Conservation (phyloP, 2,329 filamentous ascomycete species). For the Fusarium marasasianum region DNA sequence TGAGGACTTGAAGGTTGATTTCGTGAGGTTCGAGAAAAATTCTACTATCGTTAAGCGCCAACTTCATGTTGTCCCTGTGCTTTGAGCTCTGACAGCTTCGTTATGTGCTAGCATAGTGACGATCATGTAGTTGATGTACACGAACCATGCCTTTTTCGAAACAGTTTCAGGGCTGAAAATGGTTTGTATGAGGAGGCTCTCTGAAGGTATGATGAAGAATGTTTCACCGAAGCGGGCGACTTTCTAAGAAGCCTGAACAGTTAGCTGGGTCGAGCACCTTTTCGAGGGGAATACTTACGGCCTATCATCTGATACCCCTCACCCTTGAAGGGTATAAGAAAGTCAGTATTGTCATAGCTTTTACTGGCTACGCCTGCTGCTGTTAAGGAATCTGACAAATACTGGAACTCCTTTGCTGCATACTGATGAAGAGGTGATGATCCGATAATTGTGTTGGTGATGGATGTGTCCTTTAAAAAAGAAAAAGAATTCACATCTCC, state of each 20-base stretch:
- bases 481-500: background rate
- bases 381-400: background rate
- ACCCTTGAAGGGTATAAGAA: background rate
- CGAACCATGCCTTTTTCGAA: background rate
- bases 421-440: background rate
- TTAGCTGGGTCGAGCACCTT: accelerated
- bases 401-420: background rate
- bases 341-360: accelerated
- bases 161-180: background rate
- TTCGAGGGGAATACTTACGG: background rate
- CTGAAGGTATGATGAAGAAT: background rate
- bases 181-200: background rate
- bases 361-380: background rate
- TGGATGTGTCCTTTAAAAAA: background rate
- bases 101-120: background rate
- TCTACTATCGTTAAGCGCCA: conserved; percentile 9
- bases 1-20: background rate
- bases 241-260: background rate
- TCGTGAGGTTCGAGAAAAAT: conserved; percentile 8
- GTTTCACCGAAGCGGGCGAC: background rate
- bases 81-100: background rate
- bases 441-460: background rate
- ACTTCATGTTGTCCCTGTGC: background rate
- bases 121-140: conserved; percentile 9
- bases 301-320: conserved; percentile 4